Evolutionary conservation across 768 basidiomycete genomes (phyloP).

Genomic region (Epithele typhae): DNA sequence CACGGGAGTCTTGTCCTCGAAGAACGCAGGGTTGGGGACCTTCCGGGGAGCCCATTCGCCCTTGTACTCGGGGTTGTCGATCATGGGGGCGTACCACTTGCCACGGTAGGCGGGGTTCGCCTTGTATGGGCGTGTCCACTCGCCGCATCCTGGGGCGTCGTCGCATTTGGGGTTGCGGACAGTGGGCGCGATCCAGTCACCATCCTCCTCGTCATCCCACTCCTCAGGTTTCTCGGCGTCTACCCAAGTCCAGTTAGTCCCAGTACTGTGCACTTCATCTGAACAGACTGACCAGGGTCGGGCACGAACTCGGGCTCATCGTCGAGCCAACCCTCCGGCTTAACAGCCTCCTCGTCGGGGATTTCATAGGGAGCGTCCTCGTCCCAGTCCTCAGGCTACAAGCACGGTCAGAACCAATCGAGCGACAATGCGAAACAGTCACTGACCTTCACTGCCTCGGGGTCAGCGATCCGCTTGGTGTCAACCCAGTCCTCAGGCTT

Average conservation of each 20-base stretch:
- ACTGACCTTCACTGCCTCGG: conserved; percentile 74
- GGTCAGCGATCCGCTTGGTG: conserved; percentile 77
- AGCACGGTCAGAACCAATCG: neutral
- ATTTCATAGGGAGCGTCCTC: conserved; percentile 95
- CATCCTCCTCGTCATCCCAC: conserved; percentile 99
- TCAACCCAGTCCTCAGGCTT: conserved; percentile 97
- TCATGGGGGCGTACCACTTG: conserved; percentile 93
- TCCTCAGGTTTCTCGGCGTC: conserved; percentile 96
- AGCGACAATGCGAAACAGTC: neutral
- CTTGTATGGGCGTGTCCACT: conserved; percentile 88
- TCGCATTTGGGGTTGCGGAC: conserved; percentile 88
- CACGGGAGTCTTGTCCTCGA: conserved; percentile 81
- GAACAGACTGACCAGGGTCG: conserved; percentile 79
- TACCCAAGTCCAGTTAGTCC: conserved; percentile 21
- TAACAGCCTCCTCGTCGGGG: conserved; percentile 77
- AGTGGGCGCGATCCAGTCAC: conserved; percentile 94
- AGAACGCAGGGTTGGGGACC: conserved; percentile 89
- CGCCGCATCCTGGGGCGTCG: conserved; percentile 90
- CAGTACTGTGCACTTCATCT: no score
- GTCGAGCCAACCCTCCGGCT: conserved; percentile 96
- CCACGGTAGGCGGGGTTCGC: conserved; percentile 96
- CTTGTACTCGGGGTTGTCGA: conserved; percentile 97
- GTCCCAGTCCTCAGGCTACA: conserved; percentile 92
- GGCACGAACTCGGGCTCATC: conserved; percentile 76
- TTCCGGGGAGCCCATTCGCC: conserved; percentile 90